These are phyloP conservation scores for Sphagnum fallax DNA, from an alignment of 228 moss, liverwort and hornwort species.

Conservation along the genomic window DNA sequence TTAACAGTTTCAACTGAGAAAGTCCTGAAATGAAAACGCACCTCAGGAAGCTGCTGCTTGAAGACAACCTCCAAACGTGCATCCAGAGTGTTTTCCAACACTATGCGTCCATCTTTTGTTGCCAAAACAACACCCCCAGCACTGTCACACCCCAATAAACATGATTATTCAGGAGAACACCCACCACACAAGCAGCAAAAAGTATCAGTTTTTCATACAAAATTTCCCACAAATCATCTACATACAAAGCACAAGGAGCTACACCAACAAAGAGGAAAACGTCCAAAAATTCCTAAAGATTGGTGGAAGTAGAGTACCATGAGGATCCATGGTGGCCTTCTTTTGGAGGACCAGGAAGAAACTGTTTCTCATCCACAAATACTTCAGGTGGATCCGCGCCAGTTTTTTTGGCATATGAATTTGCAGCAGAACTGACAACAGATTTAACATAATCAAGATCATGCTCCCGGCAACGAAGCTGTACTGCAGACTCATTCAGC, in stretches of 20 bases:
- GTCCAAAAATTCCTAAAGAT: too few species aligned
- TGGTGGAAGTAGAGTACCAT: conserved; percentile 21
- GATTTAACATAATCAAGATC: conserved; percentile 50
- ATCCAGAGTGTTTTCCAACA: conserved; percentile 58
- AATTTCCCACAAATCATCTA: too few species aligned
- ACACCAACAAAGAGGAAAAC: too few species aligned
- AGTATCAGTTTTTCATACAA: too few species aligned
- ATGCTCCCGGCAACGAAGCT: conserved; percentile 76
- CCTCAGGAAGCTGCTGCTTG: conserved; percentile 63
- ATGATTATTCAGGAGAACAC: neutral
- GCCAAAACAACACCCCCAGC: conserved; percentile 64
- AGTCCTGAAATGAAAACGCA: neutral
- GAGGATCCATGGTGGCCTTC: conserved; percentile 58
- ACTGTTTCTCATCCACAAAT: conserved; percentile 63
- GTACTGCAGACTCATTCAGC: conserved; percentile 68
- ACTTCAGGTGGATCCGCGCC: conserved; percentile 44
- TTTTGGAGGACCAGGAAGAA: conserved; percentile 79
- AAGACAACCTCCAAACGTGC: conserved; percentile 65
- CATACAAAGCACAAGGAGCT: too few species aligned
- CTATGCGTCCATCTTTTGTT: conserved; percentile 57
- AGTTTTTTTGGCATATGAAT: conserved; percentile 45
- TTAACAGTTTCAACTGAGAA: too few species aligned
- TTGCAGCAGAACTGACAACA: conserved; percentile 54
- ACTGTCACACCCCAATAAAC: conserved; percentile 8
- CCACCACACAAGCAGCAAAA: neutral